Base-by-base conservation (phyloP, 768 basidiomycete genomes). In the Trametes coccinea region DNA sequence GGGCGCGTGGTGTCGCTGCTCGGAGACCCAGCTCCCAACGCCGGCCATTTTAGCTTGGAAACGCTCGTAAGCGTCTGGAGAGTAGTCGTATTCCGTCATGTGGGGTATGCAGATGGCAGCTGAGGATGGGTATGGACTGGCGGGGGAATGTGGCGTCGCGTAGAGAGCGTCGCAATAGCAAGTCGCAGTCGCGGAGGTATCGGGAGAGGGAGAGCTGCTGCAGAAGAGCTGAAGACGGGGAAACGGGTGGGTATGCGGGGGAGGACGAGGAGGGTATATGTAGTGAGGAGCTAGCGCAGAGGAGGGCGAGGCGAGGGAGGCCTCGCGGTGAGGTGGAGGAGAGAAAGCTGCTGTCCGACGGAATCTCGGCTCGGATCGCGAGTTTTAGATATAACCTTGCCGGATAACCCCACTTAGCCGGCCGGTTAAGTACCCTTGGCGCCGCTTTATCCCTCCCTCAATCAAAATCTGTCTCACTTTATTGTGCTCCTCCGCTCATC, bases 11-110 rank as follows among this genome's bases (percentile, higher is more conserved):
- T 50, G 54, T n/a, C 40, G 47, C 62, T 72, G 69, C 41, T 63
- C 56, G 48, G 41, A 33, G 52, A 71, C 72, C 72, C 72, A 73
- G 63, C 66, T 61, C 39, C 67, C 65, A 44, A 73, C 69, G 10
- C 72, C 63, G 33, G 60, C 59, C 61, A 70, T 71, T 45, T 59
- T 72, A 13, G 63, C 66, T 40, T 71, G 56, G 70, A 65, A 70
- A 44, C 66, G 64, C 60, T 73, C 72, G 62, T 70, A 66, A 31
- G 67, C 73, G 44, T 67, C 73, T 53, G 72, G 72, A 31, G 73
- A 74, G 67, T 70, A 74, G 71, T 74, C 73, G 70, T 74, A 74
- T 59, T 74, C 73, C 29, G 73, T 74, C 73, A 74, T 74, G 59
- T 61, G 39, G 61, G 49, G 60, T 56, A 29, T 44, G 54, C 9